Percentiles rank a stretch among this genome's conserved stretches.
Evolutionary conservation across 805 yeast genomes (phyloP).

Genomic region (Metschnikowia amazonensis): DNA sequence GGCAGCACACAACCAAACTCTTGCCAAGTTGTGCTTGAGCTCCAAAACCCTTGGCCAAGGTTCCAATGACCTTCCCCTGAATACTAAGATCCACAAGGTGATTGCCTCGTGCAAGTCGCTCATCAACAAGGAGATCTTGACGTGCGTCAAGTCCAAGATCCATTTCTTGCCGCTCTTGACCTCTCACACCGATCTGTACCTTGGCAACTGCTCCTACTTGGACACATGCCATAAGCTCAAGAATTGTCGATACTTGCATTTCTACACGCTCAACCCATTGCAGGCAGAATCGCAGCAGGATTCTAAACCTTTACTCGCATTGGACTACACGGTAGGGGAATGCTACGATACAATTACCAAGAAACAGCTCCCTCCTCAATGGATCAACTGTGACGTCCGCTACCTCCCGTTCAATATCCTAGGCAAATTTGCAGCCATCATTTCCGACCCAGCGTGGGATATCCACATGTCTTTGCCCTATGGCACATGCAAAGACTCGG

Average conservation of each 20-base stretch:
- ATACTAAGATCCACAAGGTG: constrained; percentile 15
- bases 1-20: constrained; percentile 26
- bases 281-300: constrained; percentile 3
- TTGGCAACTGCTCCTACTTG: constrained; percentile 91
- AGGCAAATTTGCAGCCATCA: constrained; percentile 77
- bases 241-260: constrained; percentile 79
- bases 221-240: constrained; percentile 90
- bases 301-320: constrained; percentile 12
- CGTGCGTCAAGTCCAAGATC: constrained; percentile 21
- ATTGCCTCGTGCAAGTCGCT: constrained; percentile 14
- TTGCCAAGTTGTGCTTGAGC: constrained; percentile 19
- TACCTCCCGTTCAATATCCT: constrained; percentile 63
- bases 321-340: constrained; percentile 50
- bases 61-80: constrained; percentile 16
- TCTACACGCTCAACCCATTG: constrained; percentile 48
- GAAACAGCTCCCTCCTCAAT: constrained; percentile 57
- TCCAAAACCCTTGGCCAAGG: constrained; percentile 15
- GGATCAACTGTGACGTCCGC: constrained; percentile 84
- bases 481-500: constrained; percentile 75
- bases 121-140: constrained; percentile 12
- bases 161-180: constrained; percentile 25
- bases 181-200: constrained; percentile 57
- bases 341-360: constrained; percentile 36
- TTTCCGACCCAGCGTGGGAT: constrained; percentile 97
- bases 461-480: constrained; percentile 85